These are phyloP conservation scores for Fistulinella prunicolor DNA, from an alignment of 768 basidiomycete genomes.

Conservation along the genomic window DNA sequence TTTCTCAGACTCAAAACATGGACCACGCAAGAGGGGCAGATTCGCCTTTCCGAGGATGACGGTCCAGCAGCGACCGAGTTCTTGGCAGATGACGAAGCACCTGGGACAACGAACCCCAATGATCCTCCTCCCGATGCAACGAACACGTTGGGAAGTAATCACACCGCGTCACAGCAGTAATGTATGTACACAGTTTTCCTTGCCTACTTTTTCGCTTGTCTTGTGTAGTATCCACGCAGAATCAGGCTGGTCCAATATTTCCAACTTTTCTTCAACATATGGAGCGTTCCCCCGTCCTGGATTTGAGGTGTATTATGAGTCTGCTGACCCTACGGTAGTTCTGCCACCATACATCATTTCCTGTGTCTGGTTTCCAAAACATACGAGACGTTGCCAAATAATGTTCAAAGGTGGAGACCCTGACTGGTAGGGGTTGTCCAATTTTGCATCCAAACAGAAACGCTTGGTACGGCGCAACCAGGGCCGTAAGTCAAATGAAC, in stretches of 20 bases:
- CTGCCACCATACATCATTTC: no score
- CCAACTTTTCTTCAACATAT: neutral
- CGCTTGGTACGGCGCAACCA: no score
- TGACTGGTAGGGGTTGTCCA: no score
- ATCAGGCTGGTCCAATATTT: neutral
- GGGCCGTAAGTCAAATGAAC: constrained; percentile 1
- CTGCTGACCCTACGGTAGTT: no score
- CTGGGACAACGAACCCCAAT: constrained; percentile 37
- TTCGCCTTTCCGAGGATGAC: constrained; percentile 69
- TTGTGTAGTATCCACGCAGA: neutral
- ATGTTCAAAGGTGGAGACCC: no score
- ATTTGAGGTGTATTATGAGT: no score
- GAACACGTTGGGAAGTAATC: constrained; percentile 3
- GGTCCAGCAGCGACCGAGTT: constrained; percentile 70
- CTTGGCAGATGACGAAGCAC: constrained; percentile 50
- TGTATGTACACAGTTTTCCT: neutral
- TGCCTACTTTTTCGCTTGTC: neutral
- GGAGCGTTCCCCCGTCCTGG: no score
- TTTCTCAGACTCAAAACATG: constrained; percentile 54
- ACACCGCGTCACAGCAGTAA: constrained; percentile 3
- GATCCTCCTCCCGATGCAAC: constrained; percentile 22
- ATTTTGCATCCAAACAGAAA: no score
- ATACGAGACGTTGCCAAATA: no score
- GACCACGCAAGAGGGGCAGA: constrained; percentile 50
- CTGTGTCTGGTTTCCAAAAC: no score